These are phyloP conservation scores for Rhinocladiella mackenziei DNA, from an alignment of 2,329 filamentous ascomycete species.

Conservation along the genomic window DNA sequence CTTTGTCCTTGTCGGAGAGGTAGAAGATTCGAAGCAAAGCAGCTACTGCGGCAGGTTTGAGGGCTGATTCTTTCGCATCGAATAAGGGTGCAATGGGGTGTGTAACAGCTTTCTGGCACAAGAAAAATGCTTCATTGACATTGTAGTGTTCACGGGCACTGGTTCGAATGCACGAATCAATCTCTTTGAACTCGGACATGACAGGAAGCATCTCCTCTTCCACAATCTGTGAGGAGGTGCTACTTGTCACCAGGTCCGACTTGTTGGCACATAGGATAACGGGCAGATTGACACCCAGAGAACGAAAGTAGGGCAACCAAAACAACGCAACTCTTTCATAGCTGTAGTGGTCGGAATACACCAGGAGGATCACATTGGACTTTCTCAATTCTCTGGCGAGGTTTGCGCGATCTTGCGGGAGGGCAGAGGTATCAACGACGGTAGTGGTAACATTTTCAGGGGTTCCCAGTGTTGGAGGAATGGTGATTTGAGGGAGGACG, in stretches of 20 bases:
- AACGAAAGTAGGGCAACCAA: conserved; percentile 98
- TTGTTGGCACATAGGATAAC: conserved; percentile 98
- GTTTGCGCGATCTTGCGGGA: conserved; percentile 86
- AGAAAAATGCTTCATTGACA: conserved; percentile 93
- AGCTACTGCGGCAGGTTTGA: conserved; percentile 85
- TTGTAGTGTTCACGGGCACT: conserved; percentile 90
- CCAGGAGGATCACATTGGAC: conserved; percentile 91
- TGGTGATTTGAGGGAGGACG: conserved; percentile 89
- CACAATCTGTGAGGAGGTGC: conserved; percentile 75
- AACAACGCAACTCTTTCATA: conserved; percentile 96
- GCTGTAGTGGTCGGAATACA: conserved; percentile 98
- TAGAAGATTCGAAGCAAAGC: conserved; percentile 91
- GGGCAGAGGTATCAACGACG: conserved; percentile 93
- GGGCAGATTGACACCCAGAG: conserved; percentile 95
- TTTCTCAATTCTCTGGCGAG: conserved; percentile 93
- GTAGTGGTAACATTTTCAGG: conserved; percentile 96
- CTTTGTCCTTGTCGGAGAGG: conserved; percentile 92
- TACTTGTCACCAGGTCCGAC: conserved; percentile 75
- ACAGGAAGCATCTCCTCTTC: conserved; percentile 97
- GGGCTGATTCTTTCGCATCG: conserved; percentile 82
- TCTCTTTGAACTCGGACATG: conserved; percentile 98
- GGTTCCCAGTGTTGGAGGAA: conserved; percentile 86
- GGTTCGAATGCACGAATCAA: conserved; percentile 93
- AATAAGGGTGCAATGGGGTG: conserved; percentile 95
- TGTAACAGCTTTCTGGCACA: conserved; percentile 96